These are phyloP conservation scores for Otatea glauca DNA, from an alignment of 176 grass and related monocot genomes.

Conservation along the genomic window DNA sequence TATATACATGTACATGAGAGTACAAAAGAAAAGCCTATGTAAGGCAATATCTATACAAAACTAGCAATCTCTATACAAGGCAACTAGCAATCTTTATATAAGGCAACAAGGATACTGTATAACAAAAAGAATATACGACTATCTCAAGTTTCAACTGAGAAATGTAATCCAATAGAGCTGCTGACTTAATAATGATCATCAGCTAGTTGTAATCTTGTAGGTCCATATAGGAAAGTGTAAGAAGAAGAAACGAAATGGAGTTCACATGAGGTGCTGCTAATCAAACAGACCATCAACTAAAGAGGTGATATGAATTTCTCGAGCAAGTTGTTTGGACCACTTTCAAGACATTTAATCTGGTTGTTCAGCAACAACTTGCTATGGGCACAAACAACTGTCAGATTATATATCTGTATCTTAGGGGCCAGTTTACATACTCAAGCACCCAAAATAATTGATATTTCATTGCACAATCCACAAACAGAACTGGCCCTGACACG, in stretches of 20 bases:
- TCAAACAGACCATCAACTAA: background rate
- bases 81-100: no score
- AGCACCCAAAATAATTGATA: background rate
- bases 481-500: background rate
- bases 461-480: background rate
- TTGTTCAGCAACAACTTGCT: background rate
- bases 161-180: background rate
- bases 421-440: background rate
- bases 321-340: background rate
- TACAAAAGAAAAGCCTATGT: no score
- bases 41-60: no score
- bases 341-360: background rate
- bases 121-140: background rate
- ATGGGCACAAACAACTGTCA: background rate
- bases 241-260: slow-evolving; percentile 23
- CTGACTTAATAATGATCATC: background rate
- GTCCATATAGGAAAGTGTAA: background rate
- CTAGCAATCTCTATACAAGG: no score
- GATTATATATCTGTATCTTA: background rate
- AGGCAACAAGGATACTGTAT: no score
- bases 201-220: background rate
- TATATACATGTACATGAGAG: no score
- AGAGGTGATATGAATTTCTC: slow-evolving; percentile 15
- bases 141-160: background rate
- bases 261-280: slow-evolving; percentile 22